These are phyloP conservation scores for Diplodia scrobiculata DNA, from an alignment of 2,329 filamentous ascomycete genomes.

Conservation along the genomic window DNA sequence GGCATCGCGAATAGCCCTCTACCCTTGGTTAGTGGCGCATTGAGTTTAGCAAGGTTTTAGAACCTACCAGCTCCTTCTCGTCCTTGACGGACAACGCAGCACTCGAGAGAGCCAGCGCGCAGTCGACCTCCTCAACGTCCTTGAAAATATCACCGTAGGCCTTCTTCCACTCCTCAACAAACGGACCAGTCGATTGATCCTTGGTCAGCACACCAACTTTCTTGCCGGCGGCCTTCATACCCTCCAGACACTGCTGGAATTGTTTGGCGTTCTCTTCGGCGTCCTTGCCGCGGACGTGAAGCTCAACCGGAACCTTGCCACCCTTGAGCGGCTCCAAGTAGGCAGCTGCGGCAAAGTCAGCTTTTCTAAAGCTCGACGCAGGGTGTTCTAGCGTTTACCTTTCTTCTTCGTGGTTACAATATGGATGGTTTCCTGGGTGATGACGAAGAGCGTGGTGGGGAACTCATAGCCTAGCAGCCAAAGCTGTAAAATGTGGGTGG, in stretches of 20 bases:
- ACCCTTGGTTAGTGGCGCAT: slow-evolving; percentile 16
- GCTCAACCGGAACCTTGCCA: slow-evolving; percentile 88
- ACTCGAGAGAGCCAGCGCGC: slow-evolving; percentile 76
- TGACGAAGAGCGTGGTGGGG: slow-evolving; percentile 88
- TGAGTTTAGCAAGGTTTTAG: too few relatives aligned
- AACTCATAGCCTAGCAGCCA: slow-evolving; percentile 99
- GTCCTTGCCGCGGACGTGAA: slow-evolving; percentile 89
- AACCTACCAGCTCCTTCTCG: slow-evolving; percentile 75
- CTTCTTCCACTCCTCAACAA: slow-evolving; percentile 95
- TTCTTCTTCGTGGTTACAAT: slow-evolving; percentile 97
- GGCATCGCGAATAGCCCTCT: slow-evolving; percentile 88
- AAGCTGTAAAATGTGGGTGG: slow-evolving; percentile 63
- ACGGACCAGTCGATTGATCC: slow-evolving; percentile 81
- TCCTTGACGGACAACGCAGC: slow-evolving; percentile 91
- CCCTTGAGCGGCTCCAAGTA: slow-evolving; percentile 90
- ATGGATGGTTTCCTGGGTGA: slow-evolving; percentile 85
- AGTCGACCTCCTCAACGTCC: slow-evolving; percentile 85
- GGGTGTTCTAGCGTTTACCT: slow-evolving; percentile 57
- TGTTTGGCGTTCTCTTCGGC: slow-evolving; percentile 87
- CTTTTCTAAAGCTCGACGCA: slow-evolving; percentile 32
- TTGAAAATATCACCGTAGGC: slow-evolving; percentile 73
- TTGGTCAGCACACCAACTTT: slow-evolving; percentile 87
- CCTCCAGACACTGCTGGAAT: slow-evolving; percentile 78
- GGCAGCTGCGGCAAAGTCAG: slow-evolving; percentile 65
- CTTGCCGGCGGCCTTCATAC: slow-evolving; percentile 87